phyloP scores from a whole-genome alignment of 2,329 filamentous ascomycete species.

The Gnomoniopsis sp. region DNA sequence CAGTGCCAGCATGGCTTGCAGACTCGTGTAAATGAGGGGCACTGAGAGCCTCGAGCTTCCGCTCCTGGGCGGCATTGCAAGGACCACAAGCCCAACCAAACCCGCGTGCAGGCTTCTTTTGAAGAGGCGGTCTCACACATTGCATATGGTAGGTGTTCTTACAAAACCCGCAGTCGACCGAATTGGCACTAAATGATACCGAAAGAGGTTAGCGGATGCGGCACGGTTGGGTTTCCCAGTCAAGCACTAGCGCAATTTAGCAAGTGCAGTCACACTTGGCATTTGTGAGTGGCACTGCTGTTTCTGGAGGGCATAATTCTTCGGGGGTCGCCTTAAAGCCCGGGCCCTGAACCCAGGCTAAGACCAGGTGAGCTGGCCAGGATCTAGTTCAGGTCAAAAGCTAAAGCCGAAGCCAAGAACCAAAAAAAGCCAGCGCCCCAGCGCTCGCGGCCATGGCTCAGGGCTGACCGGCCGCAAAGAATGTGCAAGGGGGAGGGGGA shows the following conservation, averaged over 20 bases:
- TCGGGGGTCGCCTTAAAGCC: background rate
- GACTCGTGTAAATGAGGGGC: constrained; percentile 74
- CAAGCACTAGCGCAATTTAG: constrained; percentile 10
- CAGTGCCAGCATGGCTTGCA: constrained; percentile 57
- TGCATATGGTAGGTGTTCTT: constrained; percentile 97
- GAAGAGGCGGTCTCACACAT: constrained; percentile 85
- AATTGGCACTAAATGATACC: constrained; percentile 66
- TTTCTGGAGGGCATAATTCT: background rate
- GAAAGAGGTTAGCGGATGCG: constrained; percentile 16
- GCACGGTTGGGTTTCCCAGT: constrained; percentile 5
- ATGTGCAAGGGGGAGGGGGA: constrained; percentile 1
- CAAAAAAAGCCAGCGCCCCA: background rate
- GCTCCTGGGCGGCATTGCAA: constrained; percentile 93
- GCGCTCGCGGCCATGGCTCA: background rate
- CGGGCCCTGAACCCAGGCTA: background rate
- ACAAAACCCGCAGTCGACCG: constrained; percentile 95
- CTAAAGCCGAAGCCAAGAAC: background rate
- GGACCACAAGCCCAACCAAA: constrained; percentile 98
- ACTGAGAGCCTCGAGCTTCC: constrained; percentile 84
- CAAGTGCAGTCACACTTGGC: constrained; percentile 8
- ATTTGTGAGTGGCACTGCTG: constrained; percentile 1
- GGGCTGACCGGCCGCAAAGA: constrained; percentile 10
- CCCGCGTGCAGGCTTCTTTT: constrained; percentile 94
- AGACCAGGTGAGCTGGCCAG: background rate
- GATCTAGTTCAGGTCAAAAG: background rate